Evolutionary conservation across 768 basidiomycete genomes (phyloP).

Genomic region (Trametes cubensis): DNA sequence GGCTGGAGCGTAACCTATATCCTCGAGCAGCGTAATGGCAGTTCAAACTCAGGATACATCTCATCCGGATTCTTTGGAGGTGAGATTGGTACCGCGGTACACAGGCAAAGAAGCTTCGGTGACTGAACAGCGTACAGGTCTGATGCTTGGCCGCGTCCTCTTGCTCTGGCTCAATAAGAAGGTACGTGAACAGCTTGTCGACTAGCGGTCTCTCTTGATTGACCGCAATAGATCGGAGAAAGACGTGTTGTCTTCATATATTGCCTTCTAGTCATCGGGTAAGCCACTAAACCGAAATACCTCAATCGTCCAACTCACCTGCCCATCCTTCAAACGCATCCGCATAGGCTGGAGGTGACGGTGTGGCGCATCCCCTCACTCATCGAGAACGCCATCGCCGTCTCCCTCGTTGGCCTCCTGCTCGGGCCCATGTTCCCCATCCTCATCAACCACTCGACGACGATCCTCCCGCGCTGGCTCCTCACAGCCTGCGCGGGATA

Average conservation of each 20-base stretch:
- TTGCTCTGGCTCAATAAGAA: slow-evolving; percentile 30
- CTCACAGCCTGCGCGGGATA: slow-evolving; percentile 54
- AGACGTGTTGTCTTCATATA: slow-evolving; percentile 30
- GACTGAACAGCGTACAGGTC: slow-evolving; percentile 10
- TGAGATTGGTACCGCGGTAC: not conserved
- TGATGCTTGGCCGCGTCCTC: slow-evolving; percentile 29
- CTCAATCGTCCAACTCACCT: not conserved
- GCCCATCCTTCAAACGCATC: not conserved
- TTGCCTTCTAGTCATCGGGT: slow-evolving; percentile 29
- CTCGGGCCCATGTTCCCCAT: slow-evolving; percentile 57
- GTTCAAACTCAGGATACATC: slow-evolving; percentile 42
- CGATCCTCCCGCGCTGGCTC: slow-evolving; percentile 71
- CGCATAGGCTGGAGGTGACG: slow-evolving; percentile 30
- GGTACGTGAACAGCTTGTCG: slow-evolving; percentile 5
- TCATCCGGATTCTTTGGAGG: slow-evolving; percentile 46
- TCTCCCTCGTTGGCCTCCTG: slow-evolving; percentile 37
- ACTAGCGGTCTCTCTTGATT: not conserved
- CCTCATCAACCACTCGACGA: slow-evolving; percentile 68
- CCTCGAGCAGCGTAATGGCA: slow-evolving; percentile 40
- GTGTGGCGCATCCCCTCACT: slow-evolving; percentile 59
- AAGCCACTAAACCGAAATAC: not conserved
- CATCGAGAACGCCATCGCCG: slow-evolving; percentile 52
- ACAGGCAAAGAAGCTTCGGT: not conserved
- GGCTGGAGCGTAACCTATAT: slow-evolving; percentile 51
- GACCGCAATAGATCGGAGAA: slow-evolving; percentile 29